Percentiles rank a stretch among this genome's conserved stretches.
phyloP scores from a whole-genome alignment of 2,329 filamentous ascomycete species.

The Colletotrichum camelliae region DNA sequence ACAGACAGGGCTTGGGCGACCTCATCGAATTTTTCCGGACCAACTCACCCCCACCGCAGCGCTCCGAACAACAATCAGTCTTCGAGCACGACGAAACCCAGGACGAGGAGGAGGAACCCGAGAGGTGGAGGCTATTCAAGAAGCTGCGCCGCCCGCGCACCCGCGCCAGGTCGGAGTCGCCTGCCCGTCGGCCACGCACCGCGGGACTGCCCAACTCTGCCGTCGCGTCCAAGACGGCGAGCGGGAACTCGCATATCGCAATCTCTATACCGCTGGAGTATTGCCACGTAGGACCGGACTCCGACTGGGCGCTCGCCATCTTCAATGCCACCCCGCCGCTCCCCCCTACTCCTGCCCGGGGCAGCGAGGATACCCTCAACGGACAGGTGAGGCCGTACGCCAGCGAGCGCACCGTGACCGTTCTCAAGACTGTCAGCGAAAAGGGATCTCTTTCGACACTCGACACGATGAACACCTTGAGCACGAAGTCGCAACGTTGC shows the following conservation, averaged over 20 bases:
- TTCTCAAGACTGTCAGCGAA: constrained; percentile 41
- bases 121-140: constrained; percentile 48
- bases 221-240: constrained; percentile 57
- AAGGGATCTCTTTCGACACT: constrained; percentile 33
- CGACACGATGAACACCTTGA: not conserved
- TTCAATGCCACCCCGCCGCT: constrained; percentile 28
- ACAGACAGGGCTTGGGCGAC: constrained; percentile 18
- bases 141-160: constrained; percentile 27
- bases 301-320: constrained; percentile 21
- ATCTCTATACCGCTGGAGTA: constrained; percentile 64
- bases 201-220: constrained; percentile 58
- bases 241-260: constrained; percentile 62
- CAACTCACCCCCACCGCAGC: constrained; percentile 3
- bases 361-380: constrained; percentile 1
- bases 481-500: not conserved
- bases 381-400: constrained; percentile 20
- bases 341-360: constrained; percentile 12
- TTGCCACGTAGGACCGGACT: constrained; percentile 42
- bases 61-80: constrained; percentile 20
- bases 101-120: constrained; percentile 30
- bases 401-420: constrained; percentile 28
- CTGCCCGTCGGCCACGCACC: constrained; percentile 6
- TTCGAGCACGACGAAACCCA: constrained; percentile 30
- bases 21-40: constrained; percentile 23
- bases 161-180: constrained; percentile 28